These are phyloP conservation scores for Xylariaceae sp. DNA, from an alignment of 2,329 filamentous ascomycete genomes.

Conservation along the genomic window DNA sequence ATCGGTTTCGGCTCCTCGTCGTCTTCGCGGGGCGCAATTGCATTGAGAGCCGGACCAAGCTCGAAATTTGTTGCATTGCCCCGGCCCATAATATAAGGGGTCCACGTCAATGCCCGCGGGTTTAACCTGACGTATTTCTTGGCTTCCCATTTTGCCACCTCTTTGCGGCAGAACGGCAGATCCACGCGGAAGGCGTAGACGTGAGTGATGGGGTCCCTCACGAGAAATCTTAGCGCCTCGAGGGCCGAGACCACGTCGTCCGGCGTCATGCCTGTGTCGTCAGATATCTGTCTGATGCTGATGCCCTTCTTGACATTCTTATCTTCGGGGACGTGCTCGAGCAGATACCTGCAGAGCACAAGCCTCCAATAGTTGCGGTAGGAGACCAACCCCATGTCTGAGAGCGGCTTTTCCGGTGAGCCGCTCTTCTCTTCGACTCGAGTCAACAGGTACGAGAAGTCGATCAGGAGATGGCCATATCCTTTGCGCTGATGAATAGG, in stretches of 20 bases:
- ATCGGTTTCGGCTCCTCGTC: conserved; percentile 45
- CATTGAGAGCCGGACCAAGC: conserved; percentile 71
- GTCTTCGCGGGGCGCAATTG: conserved; percentile 82
- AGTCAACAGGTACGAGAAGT: conserved; percentile 96
- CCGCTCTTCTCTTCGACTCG: conserved; percentile 89
- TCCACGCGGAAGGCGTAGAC: conserved; percentile 88
- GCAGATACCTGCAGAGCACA: conserved; percentile 77
- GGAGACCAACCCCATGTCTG: conserved; percentile 95
- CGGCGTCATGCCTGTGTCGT: conserved; percentile 88
- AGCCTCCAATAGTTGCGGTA: conserved; percentile 97
- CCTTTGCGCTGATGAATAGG: conserved; percentile 97
- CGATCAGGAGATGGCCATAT: conserved; percentile 93
- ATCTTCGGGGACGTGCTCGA: conserved; percentile 46
- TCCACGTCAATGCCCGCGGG: conserved; percentile 80
- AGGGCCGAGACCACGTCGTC: conserved; percentile 94
- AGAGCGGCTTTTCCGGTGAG: conserved; percentile 93
- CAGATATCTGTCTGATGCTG: conserved; percentile 66
- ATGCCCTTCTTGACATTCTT: conserved; percentile 42
- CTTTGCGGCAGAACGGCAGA: conserved; percentile 76
- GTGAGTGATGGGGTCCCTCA: conserved; percentile 82
- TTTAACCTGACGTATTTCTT: conserved; percentile 86
- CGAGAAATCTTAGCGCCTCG: conserved; percentile 82
- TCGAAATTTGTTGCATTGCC: conserved; percentile 79
- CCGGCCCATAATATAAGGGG: conserved; percentile 92
- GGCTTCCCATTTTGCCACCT: conserved; percentile 81